Percentiles rank a stretch among this genome's conserved stretches.
phyloP scores from a whole-genome alignment of 306 rosid genomes.

The Abrus precatorius region DNA sequence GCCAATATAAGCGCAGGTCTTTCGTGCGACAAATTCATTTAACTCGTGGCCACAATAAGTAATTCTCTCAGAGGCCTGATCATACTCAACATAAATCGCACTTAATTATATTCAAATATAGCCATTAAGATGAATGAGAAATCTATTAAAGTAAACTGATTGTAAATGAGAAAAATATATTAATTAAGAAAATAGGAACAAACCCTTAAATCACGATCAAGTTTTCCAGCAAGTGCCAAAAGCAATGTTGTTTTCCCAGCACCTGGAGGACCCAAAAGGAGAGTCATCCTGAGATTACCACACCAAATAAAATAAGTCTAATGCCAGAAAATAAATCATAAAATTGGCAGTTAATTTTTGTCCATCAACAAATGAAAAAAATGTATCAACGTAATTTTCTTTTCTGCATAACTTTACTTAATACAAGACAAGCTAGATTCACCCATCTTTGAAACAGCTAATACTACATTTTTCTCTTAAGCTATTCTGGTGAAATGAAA shows the following conservation, averaged over 20 bases:
- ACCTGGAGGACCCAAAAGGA: constrained; percentile 79
- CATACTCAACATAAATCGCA: neutral
- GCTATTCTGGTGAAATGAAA: neutral
- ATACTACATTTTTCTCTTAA: neutral
- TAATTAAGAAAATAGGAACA: neutral
- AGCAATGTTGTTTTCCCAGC: constrained; percentile 77
- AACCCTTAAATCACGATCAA: constrained; percentile 67
- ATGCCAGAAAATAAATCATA: neutral
- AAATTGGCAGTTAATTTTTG: neutral
- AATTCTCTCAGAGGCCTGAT: constrained; percentile 64
- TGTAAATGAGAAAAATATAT: neutral
- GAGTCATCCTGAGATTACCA: constrained; percentile 61
- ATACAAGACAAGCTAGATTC: neutral
- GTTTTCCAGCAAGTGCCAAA: constrained; percentile 73
- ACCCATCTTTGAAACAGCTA: neutral
- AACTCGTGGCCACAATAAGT: constrained; percentile 81
- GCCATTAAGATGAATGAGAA: too few relatives aligned
- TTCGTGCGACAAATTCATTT: constrained; percentile 59
- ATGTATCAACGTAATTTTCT: neutral
- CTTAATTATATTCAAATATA: too few relatives aligned
- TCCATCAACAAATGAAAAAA: neutral
- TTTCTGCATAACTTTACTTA: neutral
- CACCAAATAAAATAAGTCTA: neutral
- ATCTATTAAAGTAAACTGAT: too few relatives aligned
- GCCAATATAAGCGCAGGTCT: constrained; percentile 49